A percentile compares a stretch with the other conserved stretches of the same genome.
Evolutionary conservation across 371 early-diverging fungal genomes (phyloP).

Genomic region (Rhizopus arrhizus): DNA sequence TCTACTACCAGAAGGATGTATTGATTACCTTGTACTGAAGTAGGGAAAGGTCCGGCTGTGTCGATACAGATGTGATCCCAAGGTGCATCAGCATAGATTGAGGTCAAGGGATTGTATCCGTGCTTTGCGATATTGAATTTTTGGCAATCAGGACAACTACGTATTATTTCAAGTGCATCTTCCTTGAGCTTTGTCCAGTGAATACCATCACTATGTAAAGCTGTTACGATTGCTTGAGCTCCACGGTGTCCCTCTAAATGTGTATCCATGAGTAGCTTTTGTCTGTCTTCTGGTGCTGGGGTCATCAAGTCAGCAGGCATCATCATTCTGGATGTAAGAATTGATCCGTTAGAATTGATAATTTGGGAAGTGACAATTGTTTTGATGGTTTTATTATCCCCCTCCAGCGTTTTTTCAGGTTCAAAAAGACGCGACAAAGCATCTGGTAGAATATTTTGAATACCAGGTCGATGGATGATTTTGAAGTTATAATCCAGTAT

Average conservation of each 20-base stretch:
- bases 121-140: not conserved
- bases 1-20: constrained; percentile 1
- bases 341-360: not conserved
- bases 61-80: constrained; percentile 2
- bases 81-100: not conserved
- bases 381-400: not conserved
- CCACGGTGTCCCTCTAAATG: not conserved
- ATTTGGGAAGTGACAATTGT: not conserved
- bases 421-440: constrained; percentile 9
- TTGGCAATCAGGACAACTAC: not conserved
- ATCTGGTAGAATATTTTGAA: constrained; percentile 17
- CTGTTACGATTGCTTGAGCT: not conserved
- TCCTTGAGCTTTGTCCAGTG: constrained; percentile 7
- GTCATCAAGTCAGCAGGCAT: not conserved
- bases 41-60: too few species aligned
- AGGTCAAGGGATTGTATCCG: constrained; percentile 3
- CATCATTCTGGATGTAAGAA: not conserved
- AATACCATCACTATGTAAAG: not conserved
- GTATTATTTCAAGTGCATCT: not conserved
- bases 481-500: constrained; percentile 17
- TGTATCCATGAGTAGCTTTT: not conserved
- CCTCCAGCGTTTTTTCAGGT: constrained; percentile 5
- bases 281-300: not conserved
- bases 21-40: constrained; percentile 1
- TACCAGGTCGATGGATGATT: constrained; percentile 19